These are phyloP conservation scores for Fusarium paranaense DNA, from an alignment of 2,329 filamentous ascomycete genomes.

Conservation along the genomic window DNA sequence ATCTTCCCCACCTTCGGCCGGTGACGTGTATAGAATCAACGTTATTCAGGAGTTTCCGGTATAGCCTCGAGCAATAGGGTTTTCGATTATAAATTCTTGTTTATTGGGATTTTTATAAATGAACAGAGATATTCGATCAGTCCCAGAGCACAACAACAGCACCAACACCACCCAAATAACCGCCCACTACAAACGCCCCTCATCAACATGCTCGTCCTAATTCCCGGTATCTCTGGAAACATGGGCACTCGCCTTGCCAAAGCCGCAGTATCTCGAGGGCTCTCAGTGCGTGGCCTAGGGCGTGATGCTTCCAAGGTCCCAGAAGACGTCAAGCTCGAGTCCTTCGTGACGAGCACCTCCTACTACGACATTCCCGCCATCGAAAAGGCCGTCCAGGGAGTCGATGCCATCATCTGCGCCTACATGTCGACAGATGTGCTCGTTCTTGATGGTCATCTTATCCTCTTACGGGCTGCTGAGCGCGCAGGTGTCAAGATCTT, in stretches of 20 bases:
- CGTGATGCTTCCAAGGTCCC: background rate
- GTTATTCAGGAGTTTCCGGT: background rate
- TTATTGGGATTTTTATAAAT: background rate
- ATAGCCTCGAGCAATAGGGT: background rate
- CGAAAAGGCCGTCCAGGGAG: background rate
- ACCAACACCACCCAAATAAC: background rate
- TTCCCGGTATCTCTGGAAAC: background rate
- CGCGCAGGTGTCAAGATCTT: slow-evolving; percentile 11
- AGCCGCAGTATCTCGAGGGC: background rate
- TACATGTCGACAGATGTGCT: background rate
- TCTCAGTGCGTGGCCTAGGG: background rate
- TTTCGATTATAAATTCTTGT: background rate
- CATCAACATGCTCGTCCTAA: background rate
- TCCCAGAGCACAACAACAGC: background rate
- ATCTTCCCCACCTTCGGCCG: background rate
- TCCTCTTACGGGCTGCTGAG: slow-evolving; percentile 14
- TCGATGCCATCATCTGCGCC: background rate
- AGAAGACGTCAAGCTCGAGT: background rate
- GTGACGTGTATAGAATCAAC: background rate
- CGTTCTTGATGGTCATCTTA: slow-evolving; percentile 4
- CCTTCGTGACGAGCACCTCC: background rate
- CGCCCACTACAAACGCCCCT: background rate
- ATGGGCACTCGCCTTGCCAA: background rate
- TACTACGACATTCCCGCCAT: background rate
- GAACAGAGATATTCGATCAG: background rate